These are phyloP conservation scores for Xylariaceae sp. DNA, from an alignment of 2,329 filamentous ascomycete genomes.

Conservation along the genomic window DNA sequence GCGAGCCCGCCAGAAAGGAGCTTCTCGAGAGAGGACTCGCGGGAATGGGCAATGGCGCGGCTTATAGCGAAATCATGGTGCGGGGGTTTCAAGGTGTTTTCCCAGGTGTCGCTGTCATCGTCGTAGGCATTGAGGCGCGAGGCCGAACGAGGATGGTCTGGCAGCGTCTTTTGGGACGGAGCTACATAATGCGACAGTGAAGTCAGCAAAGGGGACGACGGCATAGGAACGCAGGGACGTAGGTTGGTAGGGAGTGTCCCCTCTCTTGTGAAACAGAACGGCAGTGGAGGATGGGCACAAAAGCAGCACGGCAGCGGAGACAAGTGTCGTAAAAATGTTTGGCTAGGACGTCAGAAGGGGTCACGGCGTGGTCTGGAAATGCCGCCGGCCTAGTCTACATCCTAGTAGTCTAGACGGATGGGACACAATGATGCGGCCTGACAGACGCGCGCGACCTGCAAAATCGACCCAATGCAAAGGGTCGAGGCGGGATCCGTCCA, in stretches of 20 bases:
- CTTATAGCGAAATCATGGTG: slow-evolving; percentile 46
- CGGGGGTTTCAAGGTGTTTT: slow-evolving; percentile 57
- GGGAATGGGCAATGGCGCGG: slow-evolving; percentile 57
- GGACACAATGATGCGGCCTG: no score
- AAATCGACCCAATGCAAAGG: background rate
- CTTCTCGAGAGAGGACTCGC: slow-evolving; percentile 65
- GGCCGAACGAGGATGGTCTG: slow-evolving; percentile 59
- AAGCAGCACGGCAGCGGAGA: slow-evolving; percentile 15
- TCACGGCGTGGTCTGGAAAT: slow-evolving; percentile 8
- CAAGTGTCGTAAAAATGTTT: slow-evolving; percentile 2
- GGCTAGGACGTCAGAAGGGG: slow-evolving; percentile 6
- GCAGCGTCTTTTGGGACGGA: slow-evolving; percentile 62
- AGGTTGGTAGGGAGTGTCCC: slow-evolving; percentile 29
- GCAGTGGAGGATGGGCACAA: slow-evolving; percentile 15
- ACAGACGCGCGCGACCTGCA: background rate
- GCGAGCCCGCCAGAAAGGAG: slow-evolving; percentile 45
- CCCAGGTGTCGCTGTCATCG: slow-evolving; percentile 54
- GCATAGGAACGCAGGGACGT: slow-evolving; percentile 25
- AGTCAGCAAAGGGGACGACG: slow-evolving; percentile 34
- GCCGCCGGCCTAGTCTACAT: slow-evolving; percentile 7
- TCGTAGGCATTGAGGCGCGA: slow-evolving; percentile 58
- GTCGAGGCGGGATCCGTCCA: background rate
- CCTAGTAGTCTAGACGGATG: no score
- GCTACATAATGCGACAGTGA: slow-evolving; percentile 47
- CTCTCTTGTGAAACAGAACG: slow-evolving; percentile 41